Evolutionary conservation across 1,139 yeast species (phyloP), one percentile per base, ranked within the genome.

Genomic region (Protomyces inundatus): DNA sequence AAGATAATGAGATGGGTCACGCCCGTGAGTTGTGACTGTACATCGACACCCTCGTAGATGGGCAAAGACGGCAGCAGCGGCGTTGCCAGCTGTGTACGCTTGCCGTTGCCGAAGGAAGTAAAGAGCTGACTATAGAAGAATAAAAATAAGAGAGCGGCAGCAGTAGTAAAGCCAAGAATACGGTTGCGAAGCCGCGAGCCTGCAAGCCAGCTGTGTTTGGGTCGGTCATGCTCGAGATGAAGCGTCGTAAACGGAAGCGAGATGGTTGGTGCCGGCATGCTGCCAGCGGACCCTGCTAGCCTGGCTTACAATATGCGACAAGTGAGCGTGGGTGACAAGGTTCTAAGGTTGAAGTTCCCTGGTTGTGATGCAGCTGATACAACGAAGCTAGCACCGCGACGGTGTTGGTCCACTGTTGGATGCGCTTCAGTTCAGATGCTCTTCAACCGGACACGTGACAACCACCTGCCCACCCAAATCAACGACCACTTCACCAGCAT

Each of bases 1-100:
- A 86, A 80, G 6, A 86, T 77, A 4, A 86, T 77, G 50, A 85
- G 71, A 56, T 78, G 77, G 1, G 42, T 35, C 36, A 68, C 64
- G 10, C 59, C 57, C 10, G 56, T 39, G 32, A 39, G 48, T 7
- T 16, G 34, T 14, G 33, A 12, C 12, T 32, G 16, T 9, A 52
- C 35, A 10, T 50, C 61, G 6, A 42, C 61, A 9, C 62, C 62
- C 6, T 57, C 61, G 32, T 52, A 58, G 32, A 42, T 36, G 30
- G 34, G 56, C 7, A 6, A 30, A 9, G 33, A 16, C 16, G 35
- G 48, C n/a, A 5, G 23, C 23, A 32, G 12, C 10, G 7, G 12
- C 35, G 32, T 12, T 14, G 40, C 33, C 10, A 34, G 23, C 7
- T n/a, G 7, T 7, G 14, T 33, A 12, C 4, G 4, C 52, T 14